Conservation (phyloP, 805 yeast species). For the Cyberlindnera maclurae region DNA sequence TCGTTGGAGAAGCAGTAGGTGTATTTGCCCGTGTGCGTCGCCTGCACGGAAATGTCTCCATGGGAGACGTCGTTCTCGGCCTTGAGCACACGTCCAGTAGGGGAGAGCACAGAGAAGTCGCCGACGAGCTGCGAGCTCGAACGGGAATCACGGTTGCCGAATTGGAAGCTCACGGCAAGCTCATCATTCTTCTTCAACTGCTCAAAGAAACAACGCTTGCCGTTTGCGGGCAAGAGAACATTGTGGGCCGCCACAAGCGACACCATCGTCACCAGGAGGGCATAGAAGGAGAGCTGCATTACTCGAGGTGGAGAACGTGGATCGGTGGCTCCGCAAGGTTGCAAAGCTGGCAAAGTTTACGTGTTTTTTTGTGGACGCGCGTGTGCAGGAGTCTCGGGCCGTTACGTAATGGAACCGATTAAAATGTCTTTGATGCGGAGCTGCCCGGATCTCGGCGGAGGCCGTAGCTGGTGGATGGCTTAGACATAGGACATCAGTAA, state of each 20-base stretch:
- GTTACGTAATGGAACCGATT: no score
- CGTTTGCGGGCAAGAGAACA: conserved; percentile 73
- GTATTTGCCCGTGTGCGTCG: conserved; percentile 64
- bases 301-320: no score
- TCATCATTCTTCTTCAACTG: conserved; percentile 76
- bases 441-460: no score
- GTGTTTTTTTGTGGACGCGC: no score
- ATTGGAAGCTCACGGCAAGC: conserved; percentile 84
- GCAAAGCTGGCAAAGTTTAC: no score
- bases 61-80: conserved; percentile 57
- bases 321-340: no score
- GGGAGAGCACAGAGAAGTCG: conserved; percentile 45
- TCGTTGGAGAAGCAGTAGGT: conserved; percentile 91
- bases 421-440: no score
- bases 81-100: conserved; percentile 40
- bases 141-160: conserved; percentile 78
- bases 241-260: conserved; percentile 53
- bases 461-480: no score
- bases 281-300: not conserved
- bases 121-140: conserved; percentile 57
- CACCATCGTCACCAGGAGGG: conserved; percentile 1
- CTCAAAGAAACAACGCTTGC: conserved; percentile 86
- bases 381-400: no score
- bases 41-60: conserved; percentile 69
- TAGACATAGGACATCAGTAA: no score